Percentiles rank a stretch among this genome's conserved stretches.
Conservation (phyloP, 164 flowering plant species). For the Houttuynia cordata region DNA sequence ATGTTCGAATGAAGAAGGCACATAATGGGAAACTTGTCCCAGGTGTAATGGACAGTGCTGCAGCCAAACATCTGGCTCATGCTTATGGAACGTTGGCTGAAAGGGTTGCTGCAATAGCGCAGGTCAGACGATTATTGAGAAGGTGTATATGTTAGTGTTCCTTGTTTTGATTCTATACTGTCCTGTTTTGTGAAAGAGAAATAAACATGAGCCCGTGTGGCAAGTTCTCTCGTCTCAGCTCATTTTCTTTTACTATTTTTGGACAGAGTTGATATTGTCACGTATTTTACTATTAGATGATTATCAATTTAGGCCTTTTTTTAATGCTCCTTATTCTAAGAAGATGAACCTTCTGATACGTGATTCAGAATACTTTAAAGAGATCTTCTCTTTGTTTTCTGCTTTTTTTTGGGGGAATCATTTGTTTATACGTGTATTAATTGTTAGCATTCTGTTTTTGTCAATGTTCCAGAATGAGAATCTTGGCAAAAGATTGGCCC, state of each 20-base stretch:
- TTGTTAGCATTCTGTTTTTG: conserved; percentile 1
- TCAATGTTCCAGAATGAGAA: conserved; percentile 55
- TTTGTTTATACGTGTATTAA: neutral
- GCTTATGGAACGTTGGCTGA: conserved; percentile 84
- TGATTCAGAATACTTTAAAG: too few species aligned
- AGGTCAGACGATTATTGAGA: conserved; percentile 33
- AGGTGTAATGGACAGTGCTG: conserved; percentile 90
- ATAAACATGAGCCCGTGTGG: too few species aligned
- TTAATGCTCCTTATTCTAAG: too few species aligned
- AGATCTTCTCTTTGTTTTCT: neutral
- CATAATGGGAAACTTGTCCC: conserved; percentile 79
- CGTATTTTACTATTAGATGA: conserved; percentile 13
- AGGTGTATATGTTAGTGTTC: neutral
- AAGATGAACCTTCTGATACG: neutral
- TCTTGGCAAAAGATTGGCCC: conserved; percentile 90
- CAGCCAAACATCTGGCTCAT: conserved; percentile 87
- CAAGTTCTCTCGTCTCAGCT: conserved; percentile 1
- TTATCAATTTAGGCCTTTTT: conserved; percentile 12
- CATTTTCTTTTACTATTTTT: conserved; percentile 14
- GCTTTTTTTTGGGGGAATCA: neutral
- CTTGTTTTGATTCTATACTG: too few species aligned
- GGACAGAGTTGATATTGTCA: conserved; percentile 11
- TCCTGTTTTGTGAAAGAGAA: too few species aligned
- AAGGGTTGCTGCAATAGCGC: conserved; percentile 80
- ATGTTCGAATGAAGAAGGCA: conserved; percentile 73